Evolutionary conservation across 202 grass and related monocot species (phyloP).

Genomic region (Sporobolus alterniflorus): DNA sequence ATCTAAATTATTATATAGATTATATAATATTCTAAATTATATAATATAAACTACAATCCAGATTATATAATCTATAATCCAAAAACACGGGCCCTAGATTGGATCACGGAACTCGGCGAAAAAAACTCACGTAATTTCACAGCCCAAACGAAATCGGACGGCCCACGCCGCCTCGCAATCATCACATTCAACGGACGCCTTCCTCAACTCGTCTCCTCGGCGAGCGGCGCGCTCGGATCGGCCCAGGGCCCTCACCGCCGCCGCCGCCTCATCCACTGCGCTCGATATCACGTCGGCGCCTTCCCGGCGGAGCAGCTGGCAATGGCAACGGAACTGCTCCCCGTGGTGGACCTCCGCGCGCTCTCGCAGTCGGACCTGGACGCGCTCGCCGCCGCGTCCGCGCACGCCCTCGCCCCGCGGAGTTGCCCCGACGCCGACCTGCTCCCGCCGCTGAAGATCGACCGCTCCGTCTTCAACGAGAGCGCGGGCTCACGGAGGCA

Average conservation of each 20-base stretch:
- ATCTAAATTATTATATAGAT: too few species aligned
- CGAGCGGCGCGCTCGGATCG: constrained; percentile 31
- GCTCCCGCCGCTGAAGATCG: constrained; percentile 76
- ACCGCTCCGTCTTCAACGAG: constrained; percentile 93
- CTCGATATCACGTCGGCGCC: not conserved
- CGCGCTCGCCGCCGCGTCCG: constrained; percentile 56
- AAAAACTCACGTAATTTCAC: too few species aligned
- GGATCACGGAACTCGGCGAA: too few species aligned
- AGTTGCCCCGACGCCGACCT: constrained; percentile 53
- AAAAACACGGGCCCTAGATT: too few species aligned
- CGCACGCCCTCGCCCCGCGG: constrained; percentile 46
- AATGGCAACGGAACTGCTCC: constrained; percentile 78
- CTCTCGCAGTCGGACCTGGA: constrained; percentile 78
- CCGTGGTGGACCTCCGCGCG: constrained; percentile 72
- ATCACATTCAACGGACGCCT: constrained; percentile 16
- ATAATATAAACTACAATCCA: too few species aligned
- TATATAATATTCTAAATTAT: too few species aligned
- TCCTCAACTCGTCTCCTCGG: constrained; percentile 16
- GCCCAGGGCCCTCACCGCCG: not conserved
- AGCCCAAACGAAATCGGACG: too few species aligned
- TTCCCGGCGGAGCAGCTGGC: not conserved
- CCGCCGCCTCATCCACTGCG: not conserved
- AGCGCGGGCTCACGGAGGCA: constrained; percentile 97
- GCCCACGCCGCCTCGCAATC: not conserved
- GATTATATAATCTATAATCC: too few species aligned